These are phyloP conservation scores for Syncephalastrum sp. DNA, from an alignment of 371 early-diverging fungal genomes.

Conservation along the genomic window DNA sequence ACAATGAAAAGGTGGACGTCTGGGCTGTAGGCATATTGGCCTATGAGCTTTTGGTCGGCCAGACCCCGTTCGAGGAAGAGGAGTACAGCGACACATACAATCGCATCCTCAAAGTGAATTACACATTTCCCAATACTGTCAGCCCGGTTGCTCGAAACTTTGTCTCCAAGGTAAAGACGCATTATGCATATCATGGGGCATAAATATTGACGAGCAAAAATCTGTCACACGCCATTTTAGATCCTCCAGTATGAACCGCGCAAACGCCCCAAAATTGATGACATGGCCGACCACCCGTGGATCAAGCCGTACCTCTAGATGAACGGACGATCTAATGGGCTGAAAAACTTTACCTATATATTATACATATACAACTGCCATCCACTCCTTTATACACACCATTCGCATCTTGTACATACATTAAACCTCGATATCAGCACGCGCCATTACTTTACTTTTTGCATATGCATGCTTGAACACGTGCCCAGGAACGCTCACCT, in stretches of 20 bases:
- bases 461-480: too few relatives aligned
- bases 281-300: constrained; percentile 88
- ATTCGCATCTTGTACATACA: too few relatives aligned
- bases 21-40: constrained; percentile 96
- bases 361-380: too few relatives aligned
- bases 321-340: background rate
- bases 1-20: constrained; percentile 85
- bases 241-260: constrained; percentile 76
- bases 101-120: constrained; percentile 78
- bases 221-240: constrained; percentile 23
- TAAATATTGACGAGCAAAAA: background rate
- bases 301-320: constrained; percentile 25
- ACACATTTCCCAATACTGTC: constrained; percentile 77
- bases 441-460: too few relatives aligned
- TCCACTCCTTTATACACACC: too few relatives aligned
- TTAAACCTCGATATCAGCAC: too few relatives aligned
- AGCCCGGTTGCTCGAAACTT: constrained; percentile 81
- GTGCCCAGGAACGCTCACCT: too few relatives aligned
- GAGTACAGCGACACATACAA: constrained; percentile 74
- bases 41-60: constrained; percentile 94
- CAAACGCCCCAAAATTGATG: constrained; percentile 68
- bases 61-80: constrained; percentile 92
- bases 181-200: background rate
- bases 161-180: constrained; percentile 59
- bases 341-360: too few relatives aligned